phyloP scores from a whole-genome alignment of 2,329 filamentous ascomycete species.

The Fusarium buharicum region DNA sequence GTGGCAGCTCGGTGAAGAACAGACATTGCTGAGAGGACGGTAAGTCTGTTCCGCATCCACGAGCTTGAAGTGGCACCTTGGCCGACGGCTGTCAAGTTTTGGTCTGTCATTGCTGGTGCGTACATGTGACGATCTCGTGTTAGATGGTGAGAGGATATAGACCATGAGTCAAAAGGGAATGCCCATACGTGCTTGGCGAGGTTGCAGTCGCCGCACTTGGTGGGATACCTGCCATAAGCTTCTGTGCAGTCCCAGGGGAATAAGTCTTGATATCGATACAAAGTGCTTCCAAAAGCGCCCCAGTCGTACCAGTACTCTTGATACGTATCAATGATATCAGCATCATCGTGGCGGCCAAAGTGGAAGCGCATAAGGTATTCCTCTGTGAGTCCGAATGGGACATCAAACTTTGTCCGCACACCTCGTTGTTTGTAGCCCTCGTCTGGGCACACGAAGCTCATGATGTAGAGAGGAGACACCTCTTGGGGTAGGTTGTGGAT shows the following conservation, averaged over 20 bases:
- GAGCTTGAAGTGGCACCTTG: conserved; percentile 34
- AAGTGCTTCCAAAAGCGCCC: conserved; percentile 52
- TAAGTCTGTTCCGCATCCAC: conserved; percentile 53
- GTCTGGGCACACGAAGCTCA: conserved; percentile 54
- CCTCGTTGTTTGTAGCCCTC: conserved; percentile 42
- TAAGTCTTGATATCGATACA: conserved; percentile 55
- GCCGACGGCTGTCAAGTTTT: conserved; percentile 21
- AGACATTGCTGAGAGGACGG: conserved; percentile 48
- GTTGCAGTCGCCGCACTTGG: conserved; percentile 54
- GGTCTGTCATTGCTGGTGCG: conserved; percentile 32
- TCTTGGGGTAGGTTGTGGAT: not conserved
- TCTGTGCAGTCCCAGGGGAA: conserved; percentile 62
- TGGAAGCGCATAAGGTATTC: conserved; percentile 55
- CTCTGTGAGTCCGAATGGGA: conserved; percentile 55
- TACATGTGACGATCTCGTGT: conserved; percentile 51
- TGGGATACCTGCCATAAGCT: conserved; percentile 52
- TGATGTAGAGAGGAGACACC: conserved; percentile 47
- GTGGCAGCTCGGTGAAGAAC: conserved; percentile 48
- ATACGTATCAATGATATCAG: conserved; percentile 56
- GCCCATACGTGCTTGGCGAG: conserved; percentile 58
- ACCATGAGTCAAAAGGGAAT: conserved; percentile 58
- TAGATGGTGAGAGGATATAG: conserved; percentile 54
- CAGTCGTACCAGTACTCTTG: conserved; percentile 60
- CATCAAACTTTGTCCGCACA: conserved; percentile 49
- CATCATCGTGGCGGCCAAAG: conserved; percentile 53